Base-by-base conservation (phyloP, 208 protist species). In the Wallacemonas rigidus region DNA sequence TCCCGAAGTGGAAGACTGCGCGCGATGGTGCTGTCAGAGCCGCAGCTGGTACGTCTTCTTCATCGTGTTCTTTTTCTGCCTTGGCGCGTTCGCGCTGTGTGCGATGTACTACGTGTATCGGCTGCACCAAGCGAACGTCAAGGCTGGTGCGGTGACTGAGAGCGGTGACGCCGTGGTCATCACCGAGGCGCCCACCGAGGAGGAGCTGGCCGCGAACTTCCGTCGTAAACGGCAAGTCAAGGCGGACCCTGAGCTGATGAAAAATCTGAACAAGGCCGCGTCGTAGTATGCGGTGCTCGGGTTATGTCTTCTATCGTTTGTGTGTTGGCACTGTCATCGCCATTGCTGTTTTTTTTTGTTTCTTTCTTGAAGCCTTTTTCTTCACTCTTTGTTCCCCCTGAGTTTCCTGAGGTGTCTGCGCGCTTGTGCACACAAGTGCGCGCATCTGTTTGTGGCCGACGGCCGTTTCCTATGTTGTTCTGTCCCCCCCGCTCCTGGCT, bases 1-100 rank as follows among this genome's bases (percentile, higher is more conserved):
- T 58, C 73, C 83, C 11, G 60, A 50, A 53, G 79, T 82, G 38
- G 70, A 12, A 11, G 81, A 96, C 70, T 96, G 91, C 70, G 71
- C 76, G 14, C 63, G 80, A 58, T 96, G 91, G 91, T 96, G 91
- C 69, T 96, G 91, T 70, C 56, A 76, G 51, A 87, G 81, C 47
- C 77, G 86, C 26, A 89, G 87, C 50, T 73, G 76, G 39, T 87
- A 88, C 64, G 79, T 91, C 40, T 93, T 96, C 55, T 91, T 92
- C 43, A 79, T 92, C 15, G 83, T 94, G 2, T 62, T 96, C 45
- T 91, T 92, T 74, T 87, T 94, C 67, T 88, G 79, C 72, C 68
- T 81, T 8, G 91, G 91, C 44, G 83, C 83, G 15, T 93, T 92
- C 55, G 72, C 80, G 5, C 67, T 93, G 71, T 88, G 83, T 26